These are phyloP conservation scores for Salix caprea DNA, from an alignment of 345 rosid species.

Conservation along the genomic window DNA sequence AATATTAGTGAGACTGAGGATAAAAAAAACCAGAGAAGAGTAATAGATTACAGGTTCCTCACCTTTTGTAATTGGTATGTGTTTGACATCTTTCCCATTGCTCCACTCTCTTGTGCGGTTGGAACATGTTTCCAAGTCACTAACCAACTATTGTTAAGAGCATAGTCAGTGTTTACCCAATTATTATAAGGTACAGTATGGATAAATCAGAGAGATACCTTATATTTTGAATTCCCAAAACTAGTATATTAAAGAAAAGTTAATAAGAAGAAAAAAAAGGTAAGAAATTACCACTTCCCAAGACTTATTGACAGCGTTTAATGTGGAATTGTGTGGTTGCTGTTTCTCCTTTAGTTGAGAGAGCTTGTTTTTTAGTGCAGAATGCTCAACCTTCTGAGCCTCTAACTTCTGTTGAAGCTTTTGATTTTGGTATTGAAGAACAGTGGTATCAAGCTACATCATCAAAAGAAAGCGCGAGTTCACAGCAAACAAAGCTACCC, in stretches of 20 bases:
- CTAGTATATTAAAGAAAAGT: not conserved
- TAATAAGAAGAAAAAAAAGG: not conserved
- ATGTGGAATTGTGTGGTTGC: conserved; percentile 45
- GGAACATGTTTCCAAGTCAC: conserved; percentile 58
- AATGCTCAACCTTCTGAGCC: conserved; percentile 69
- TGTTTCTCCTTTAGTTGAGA: conserved; percentile 55
- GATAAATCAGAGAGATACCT: conserved; percentile 3
- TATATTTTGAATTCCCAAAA: not conserved
- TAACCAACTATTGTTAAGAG: conserved; percentile 50
- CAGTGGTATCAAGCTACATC: conserved; percentile 65
- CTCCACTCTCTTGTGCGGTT: conserved; percentile 40
- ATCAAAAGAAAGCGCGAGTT: conserved; percentile 11
- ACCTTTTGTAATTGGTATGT: conserved; percentile 38
- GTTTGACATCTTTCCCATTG: conserved; percentile 27
- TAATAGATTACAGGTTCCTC: conserved; percentile 18
- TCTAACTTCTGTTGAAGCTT: conserved; percentile 82
- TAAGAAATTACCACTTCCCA: conserved; percentile 58
- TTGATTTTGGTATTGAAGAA: conserved; percentile 82
- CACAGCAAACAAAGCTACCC: not conserved
- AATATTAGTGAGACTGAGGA: not conserved
- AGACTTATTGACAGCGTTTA: conserved; percentile 58
- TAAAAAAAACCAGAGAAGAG: not conserved
- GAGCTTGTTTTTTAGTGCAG: conserved; percentile 57
- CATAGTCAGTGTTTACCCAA: conserved; percentile 18
- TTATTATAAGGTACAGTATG: not conserved